Evolutionary conservation across 805 yeast species (phyloP).

Genomic region (Diddensiella santjacobensis): DNA sequence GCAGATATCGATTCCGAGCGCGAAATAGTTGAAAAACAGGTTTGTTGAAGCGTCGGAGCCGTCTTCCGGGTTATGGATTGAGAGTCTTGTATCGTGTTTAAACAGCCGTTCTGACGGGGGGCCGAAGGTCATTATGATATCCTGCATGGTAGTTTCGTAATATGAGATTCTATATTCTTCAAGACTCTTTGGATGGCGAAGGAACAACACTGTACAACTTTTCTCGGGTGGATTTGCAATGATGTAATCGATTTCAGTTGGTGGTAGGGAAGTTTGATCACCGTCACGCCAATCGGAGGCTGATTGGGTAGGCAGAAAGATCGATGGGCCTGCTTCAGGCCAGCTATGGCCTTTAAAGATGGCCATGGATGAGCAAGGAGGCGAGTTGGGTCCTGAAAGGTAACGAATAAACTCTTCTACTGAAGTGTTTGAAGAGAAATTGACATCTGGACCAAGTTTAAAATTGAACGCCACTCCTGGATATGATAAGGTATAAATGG

Average conservation of each 20-base stretch:
- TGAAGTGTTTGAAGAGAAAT: slow-evolving; percentile 14
- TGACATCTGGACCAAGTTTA: slow-evolving; percentile 7
- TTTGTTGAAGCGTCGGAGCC: slow-evolving; percentile 14
- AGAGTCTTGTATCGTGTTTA: slow-evolving; percentile 43
- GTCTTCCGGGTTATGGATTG: slow-evolving; percentile 38
- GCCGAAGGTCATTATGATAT: slow-evolving; percentile 46
- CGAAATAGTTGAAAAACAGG: slow-evolving; percentile 45
- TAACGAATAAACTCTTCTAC: slow-evolving; percentile 31
- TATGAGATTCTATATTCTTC: slow-evolving; percentile 11
- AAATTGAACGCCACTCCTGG: slow-evolving; percentile 52
- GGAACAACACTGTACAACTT: slow-evolving; percentile 7
- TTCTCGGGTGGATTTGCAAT: slow-evolving; percentile 6
- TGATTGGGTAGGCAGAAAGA: not conserved
- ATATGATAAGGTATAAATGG: slow-evolving; percentile 46
- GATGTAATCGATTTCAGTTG: slow-evolving; percentile 10
- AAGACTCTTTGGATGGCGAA: slow-evolving; percentile 9
- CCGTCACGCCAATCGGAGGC: not conserved
- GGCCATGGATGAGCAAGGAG: slow-evolving; percentile 23
- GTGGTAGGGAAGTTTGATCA: not conserved
- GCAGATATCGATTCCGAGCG: slow-evolving; percentile 51
- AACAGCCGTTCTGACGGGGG: slow-evolving; percentile 54
- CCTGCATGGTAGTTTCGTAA: slow-evolving; percentile 50
- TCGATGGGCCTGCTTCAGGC: slow-evolving; percentile 17
- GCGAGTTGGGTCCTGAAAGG: slow-evolving; percentile 23
- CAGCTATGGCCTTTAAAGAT: slow-evolving; percentile 26